These are phyloP conservation scores for Aspergillus piperis DNA, from an alignment of 2,329 filamentous ascomycete species.

Conservation along the genomic window DNA sequence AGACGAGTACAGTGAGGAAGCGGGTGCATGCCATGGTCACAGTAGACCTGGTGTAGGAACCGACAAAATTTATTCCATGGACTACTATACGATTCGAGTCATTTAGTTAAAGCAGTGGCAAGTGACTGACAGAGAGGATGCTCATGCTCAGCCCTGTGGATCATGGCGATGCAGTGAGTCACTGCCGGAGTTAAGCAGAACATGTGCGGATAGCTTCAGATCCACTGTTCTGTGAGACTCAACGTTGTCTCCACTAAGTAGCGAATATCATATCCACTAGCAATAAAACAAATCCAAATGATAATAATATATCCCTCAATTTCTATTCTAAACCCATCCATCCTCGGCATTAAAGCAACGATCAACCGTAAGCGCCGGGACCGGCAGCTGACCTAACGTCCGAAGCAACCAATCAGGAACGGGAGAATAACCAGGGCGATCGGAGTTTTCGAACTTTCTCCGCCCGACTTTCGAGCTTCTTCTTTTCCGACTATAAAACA, in stretches of 20 bases:
- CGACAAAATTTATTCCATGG: background rate
- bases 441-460: slow-evolving; percentile 29
- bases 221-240: no score
- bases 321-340: no score
- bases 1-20: no score
- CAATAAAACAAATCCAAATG: no score
- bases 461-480: slow-evolving; percentile 26
- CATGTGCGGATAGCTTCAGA: background rate
- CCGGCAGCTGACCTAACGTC: slow-evolving; percentile 9
- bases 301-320: no score
- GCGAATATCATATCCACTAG: no score
- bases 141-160: slow-evolving; percentile 7
- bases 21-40: no score
- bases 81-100: background rate
- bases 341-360: background rate
- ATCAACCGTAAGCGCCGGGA: slow-evolving; percentile 6
- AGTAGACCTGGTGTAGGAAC: no score
- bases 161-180: slow-evolving; percentile 6
- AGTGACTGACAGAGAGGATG: background rate
- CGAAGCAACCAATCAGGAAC: slow-evolving; percentile 15
- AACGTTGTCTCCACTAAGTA: background rate
- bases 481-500: slow-evolving; percentile 24
- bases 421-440: slow-evolving; percentile 15
- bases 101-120: background rate
- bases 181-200: slow-evolving; percentile 4